A percentile compares a stretch with the other conserved stretches of the same genome.
These are phyloP conservation scores for Cutaneotrichosporon sp. DNA, from an alignment of 1,284 basidiomycete genomes.

Conservation along the genomic window DNA sequence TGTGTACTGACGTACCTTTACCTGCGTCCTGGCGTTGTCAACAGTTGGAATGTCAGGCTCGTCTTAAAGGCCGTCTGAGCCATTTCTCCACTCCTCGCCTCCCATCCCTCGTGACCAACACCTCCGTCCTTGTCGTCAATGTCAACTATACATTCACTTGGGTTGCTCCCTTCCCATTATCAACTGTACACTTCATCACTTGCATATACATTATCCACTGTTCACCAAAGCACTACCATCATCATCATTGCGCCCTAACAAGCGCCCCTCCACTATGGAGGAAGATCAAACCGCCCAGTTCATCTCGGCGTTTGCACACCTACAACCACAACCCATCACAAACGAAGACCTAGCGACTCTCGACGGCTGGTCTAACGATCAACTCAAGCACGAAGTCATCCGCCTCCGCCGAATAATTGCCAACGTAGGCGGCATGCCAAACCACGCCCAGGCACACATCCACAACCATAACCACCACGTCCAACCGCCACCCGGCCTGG, in stretches of 20 bases:
- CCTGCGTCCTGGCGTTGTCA: not conserved
- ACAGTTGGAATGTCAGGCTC: not conserved
- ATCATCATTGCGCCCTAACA: not conserved
- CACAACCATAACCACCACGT: constrained; percentile 7
- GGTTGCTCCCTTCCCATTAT: not conserved
- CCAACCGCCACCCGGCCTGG: constrained; percentile 2
- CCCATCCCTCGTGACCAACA: not conserved
- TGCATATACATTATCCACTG: not conserved
- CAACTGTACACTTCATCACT: constrained; percentile 1
- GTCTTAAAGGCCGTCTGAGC: not conserved
- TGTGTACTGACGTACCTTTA: no score
- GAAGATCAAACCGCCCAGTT: constrained; percentile 27
- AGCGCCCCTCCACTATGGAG: constrained; percentile 18
- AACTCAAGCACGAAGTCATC: constrained; percentile 37
- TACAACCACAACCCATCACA: constrained; percentile 13
- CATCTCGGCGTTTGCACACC: constrained; percentile 22
- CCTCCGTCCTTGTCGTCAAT: not conserved
- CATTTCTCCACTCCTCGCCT: not conserved
- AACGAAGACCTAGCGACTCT: constrained; percentile 20
- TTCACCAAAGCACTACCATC: not conserved
- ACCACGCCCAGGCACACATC: not conserved
- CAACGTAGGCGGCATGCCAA: constrained; percentile 3
- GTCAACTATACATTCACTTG: not conserved
- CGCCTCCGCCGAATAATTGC: constrained; percentile 27
- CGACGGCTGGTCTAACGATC: constrained; percentile 33